Percentiles rank a stretch among this genome's conserved stretches.
Evolutionary conservation across 2,329 filamentous ascomycete species (phyloP).

Genomic region (Monosporascus sp.): DNA sequence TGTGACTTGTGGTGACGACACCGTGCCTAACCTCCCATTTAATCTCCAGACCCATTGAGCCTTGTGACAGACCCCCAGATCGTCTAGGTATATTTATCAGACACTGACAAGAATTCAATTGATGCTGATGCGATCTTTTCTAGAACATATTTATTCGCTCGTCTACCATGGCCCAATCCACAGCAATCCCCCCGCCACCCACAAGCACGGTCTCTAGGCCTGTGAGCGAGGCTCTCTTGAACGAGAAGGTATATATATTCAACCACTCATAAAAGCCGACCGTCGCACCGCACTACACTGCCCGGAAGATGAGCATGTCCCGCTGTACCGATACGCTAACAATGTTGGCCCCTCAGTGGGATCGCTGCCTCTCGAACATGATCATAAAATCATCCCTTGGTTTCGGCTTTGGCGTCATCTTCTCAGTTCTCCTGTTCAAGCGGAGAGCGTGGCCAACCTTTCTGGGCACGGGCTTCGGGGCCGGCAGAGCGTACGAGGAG

Average conservation of each 20-base stretch:
- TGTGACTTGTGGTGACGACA: no score
- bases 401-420: constrained; percentile 95
- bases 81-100: constrained; percentile 9
- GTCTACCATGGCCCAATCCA: constrained; percentile 45
- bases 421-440: constrained; percentile 97
- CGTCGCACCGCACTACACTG: background rate
- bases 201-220: constrained; percentile 65
- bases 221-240: constrained; percentile 94
- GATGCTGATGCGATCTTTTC: constrained; percentile 9
- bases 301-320: background rate
- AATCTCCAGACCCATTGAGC: no score
- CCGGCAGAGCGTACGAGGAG: constrained; percentile 95
- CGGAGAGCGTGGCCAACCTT: constrained; percentile 97
- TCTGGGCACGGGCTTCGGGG: constrained; percentile 89
- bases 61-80: no score
- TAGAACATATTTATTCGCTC: constrained; percentile 5
- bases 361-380: constrained; percentile 94
- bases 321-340: constrained; percentile 8
- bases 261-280: background rate
- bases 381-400: constrained; percentile 95
- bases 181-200: constrained; percentile 49
- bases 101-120: constrained; percentile 8
- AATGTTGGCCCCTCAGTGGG: constrained; percentile 62
- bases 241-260: constrained; percentile 77
- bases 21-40: no score